phyloP scores from a whole-genome alignment of 306 rosid genomes.

The Lathyrus aphaca region DNA sequence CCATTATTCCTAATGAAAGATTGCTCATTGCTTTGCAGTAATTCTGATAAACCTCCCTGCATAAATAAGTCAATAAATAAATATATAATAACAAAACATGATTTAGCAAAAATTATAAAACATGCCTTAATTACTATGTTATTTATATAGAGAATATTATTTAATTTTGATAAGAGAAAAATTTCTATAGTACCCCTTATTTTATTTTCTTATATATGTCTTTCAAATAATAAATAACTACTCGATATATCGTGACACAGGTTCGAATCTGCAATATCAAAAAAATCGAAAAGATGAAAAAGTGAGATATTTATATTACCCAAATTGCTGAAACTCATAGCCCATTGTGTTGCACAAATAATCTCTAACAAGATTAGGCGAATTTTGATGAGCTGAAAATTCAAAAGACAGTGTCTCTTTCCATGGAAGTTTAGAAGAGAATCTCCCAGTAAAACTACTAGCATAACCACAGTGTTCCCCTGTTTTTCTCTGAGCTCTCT shows the following conservation, averaged over 20 bases:
- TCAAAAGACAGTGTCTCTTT: constrained; percentile 89
- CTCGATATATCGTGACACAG: not conserved
- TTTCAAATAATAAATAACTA: not conserved
- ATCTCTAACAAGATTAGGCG: constrained; percentile 51
- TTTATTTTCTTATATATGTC: no score
- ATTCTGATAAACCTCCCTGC: constrained; percentile 72
- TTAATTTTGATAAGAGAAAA: not conserved
- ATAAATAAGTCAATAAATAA: not conserved
- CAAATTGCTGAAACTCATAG: constrained; percentile 58
- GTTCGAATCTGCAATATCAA: not conserved
- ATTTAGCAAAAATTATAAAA: not conserved
- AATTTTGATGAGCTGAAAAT: constrained; percentile 42
- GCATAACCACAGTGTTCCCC: constrained; percentile 98
- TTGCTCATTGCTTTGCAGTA: constrained; percentile 85
- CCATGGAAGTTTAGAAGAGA: constrained; percentile 95
- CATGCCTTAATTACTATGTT: not conserved
- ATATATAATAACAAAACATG: not conserved
- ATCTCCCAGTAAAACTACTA: constrained; percentile 91
- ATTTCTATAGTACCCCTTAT: no score
- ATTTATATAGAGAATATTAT: not conserved
- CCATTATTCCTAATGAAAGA: constrained; percentile 90
- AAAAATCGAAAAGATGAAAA: not conserved
- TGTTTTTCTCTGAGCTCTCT: constrained; percentile 78
- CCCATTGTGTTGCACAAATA: constrained; percentile 66
- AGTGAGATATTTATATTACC: constrained; percentile 51